A percentile compares a stretch with the other conserved stretches of the same genome.
Evolutionary conservation across 2,329 filamentous ascomycete genomes (phyloP).

Genomic region (Ophiocordyceps robertsii): DNA sequence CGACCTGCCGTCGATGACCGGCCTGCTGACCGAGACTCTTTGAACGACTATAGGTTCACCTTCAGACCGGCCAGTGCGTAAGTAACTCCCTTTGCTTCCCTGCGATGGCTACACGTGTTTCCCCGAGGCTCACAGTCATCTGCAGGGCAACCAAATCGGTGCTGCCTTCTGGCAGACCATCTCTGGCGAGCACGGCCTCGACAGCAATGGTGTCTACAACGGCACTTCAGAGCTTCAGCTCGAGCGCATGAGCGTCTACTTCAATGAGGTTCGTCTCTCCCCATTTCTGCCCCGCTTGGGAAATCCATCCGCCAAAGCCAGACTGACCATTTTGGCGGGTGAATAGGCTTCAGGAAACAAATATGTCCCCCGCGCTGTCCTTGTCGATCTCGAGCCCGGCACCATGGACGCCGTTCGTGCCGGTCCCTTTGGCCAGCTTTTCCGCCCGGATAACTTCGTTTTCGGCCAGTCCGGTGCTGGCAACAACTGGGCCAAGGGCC

Average conservation of each 20-base stretch:
- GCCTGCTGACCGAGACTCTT: slow-evolving; percentile 36
- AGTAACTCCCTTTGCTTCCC: slow-evolving; percentile 20
- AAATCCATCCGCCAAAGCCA: background rate
- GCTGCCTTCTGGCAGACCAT: slow-evolving; percentile 97
- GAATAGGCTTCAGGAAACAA: slow-evolving; percentile 85
- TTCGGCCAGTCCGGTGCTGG: slow-evolving; percentile 99
- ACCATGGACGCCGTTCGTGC: slow-evolving; percentile 99
- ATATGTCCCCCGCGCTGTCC: slow-evolving; percentile 97
- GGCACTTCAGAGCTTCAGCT: slow-evolving; percentile 97
- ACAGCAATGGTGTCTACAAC: slow-evolving; percentile 97
- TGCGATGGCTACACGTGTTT: slow-evolving; percentile 1
- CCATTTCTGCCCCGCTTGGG: background rate
- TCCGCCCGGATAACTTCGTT: slow-evolving; percentile 99
- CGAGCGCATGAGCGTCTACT: slow-evolving; percentile 99
- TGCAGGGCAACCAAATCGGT: slow-evolving; percentile 99
- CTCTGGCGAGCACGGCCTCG: slow-evolving; percentile 88
- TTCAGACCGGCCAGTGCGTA: slow-evolving; percentile 99
- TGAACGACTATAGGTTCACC: slow-evolving; percentile 69
- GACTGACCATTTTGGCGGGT: too few species aligned
- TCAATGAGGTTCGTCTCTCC: slow-evolving; percentile 51
- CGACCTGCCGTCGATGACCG: background rate
- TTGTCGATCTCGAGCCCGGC: slow-evolving; percentile 98
- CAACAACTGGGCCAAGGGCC: slow-evolving; percentile 99
- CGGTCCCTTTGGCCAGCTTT: slow-evolving; percentile 95
- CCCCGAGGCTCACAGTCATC: slow-evolving; percentile 21